A percentile compares a stretch with the other conserved stretches of the same genome.
phyloP scores from a whole-genome alignment of 1,284 basidiomycete species.

The Moesziomyces sp. region DNA sequence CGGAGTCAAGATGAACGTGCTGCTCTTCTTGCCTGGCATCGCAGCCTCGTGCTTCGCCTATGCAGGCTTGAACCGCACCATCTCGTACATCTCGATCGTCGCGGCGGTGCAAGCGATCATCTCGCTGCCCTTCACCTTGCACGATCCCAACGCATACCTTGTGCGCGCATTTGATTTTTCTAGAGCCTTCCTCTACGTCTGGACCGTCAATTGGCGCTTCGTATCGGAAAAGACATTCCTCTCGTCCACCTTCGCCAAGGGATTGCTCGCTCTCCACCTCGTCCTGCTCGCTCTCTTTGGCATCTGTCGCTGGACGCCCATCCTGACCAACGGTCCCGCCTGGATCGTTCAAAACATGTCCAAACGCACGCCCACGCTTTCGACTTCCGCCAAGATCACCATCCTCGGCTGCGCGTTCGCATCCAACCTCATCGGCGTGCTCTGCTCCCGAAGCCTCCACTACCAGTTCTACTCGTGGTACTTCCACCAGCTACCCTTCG shows the following conservation, averaged over 20 bases:
- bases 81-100: slow-evolving; percentile 20
- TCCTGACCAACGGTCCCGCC: slow-evolving; percentile 74
- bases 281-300: slow-evolving; percentile 76
- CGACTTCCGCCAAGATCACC: not conserved
- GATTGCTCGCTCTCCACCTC: slow-evolving; percentile 78
- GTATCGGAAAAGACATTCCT: slow-evolving; percentile 81
- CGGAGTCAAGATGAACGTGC: slow-evolving; percentile 94
- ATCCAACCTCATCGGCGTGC: slow-evolving; percentile 88
- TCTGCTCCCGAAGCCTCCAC: slow-evolving; percentile 93
- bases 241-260: slow-evolving; percentile 74
- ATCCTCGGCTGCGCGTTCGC: slow-evolving; percentile 73
- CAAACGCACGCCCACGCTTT: slow-evolving; percentile 2
- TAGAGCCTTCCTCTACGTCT: slow-evolving; percentile 89
- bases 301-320: slow-evolving; percentile 76
- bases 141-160: slow-evolving; percentile 77
- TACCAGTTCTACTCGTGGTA: slow-evolving; percentile 99
- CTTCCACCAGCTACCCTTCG: slow-evolving; percentile 87
- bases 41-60: slow-evolving; percentile 76
- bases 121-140: slow-evolving; percentile 78
- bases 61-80: slow-evolving; percentile 71
- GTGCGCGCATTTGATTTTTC: slow-evolving; percentile 85
- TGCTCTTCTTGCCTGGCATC: slow-evolving; percentile 84
- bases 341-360: slow-evolving; percentile 61
- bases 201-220: slow-evolving; percentile 99
- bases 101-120: slow-evolving; percentile 73